Conservation (phyloP, 2,329 filamentous ascomycete species). For the Fusarium camptoceras region DNA sequence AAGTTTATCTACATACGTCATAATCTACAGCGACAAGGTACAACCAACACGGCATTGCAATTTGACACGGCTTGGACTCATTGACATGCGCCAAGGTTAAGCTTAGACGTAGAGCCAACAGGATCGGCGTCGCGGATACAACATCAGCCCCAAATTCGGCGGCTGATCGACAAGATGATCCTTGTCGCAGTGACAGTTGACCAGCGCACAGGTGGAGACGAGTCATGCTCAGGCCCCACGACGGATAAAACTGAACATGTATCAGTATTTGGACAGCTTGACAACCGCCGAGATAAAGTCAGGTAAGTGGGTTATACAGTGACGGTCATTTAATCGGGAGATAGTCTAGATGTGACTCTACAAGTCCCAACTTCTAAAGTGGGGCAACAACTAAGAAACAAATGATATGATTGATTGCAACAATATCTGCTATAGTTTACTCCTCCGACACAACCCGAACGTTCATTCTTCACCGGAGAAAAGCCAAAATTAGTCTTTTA, state of each 20-base stretch:
- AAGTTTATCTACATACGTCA: not conserved
- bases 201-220: not conserved
- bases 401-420: too few relatives aligned
- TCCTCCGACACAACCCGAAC: too few relatives aligned
- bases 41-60: not conserved
- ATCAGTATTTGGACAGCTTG: too few relatives aligned
- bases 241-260: too few relatives aligned
- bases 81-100: not conserved
- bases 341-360: too few relatives aligned
- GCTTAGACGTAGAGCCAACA: not conserved
- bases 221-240: not conserved
- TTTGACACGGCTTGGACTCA: not conserved
- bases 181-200: not conserved
- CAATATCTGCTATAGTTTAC: too few relatives aligned
- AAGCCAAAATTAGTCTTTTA: not conserved
- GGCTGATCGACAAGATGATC: not conserved
- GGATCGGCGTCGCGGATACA: not conserved
- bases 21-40: accelerated
- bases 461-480: too few relatives aligned
- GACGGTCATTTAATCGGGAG: too few relatives aligned
- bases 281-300: too few relatives aligned
- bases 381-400: too few relatives aligned
- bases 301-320: too few relatives aligned
- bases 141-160: not conserved
- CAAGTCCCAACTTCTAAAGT: too few relatives aligned